phyloP scores from a whole-genome alignment of 2,329 filamentous ascomycete genomes.

The Ceratocystis harringtonii region DNA sequence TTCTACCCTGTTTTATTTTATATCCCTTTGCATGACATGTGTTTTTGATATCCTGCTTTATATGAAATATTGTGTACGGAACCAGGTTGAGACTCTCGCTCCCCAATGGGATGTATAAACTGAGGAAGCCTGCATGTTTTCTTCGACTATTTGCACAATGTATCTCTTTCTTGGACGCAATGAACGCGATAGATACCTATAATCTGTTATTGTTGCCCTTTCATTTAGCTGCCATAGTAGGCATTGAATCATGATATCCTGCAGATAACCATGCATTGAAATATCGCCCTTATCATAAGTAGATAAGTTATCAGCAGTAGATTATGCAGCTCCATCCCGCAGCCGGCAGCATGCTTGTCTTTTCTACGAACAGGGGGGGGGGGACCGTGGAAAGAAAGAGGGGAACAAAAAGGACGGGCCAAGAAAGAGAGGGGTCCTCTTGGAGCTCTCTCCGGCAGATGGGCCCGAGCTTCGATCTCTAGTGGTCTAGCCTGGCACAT shows the following conservation, averaged over 20 bases:
- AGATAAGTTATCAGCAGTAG: conserved; percentile 3
- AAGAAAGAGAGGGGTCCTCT: background rate
- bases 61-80: background rate
- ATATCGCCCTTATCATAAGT: background rate
- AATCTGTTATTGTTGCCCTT: background rate
- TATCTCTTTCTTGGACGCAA: no score
- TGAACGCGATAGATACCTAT: no score
- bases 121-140: no score
- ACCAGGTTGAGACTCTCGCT: no score
- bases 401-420: background rate
- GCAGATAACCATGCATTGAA: background rate
- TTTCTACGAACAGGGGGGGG: background rate
- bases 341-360: background rate
- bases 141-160: no score
- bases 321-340: conserved; percentile 2
- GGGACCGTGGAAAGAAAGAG: background rate
- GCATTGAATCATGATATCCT: background rate
- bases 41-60: background rate
- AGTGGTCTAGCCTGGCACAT: background rate
- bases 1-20: background rate
- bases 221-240: background rate
- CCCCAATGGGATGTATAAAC: no score
- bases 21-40: conserved; percentile 4
- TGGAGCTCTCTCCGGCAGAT: background rate
- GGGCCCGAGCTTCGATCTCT: background rate